Conservation (phyloP, 1,284 basidiomycete genomes). For the Ustilago tritici region DNA sequence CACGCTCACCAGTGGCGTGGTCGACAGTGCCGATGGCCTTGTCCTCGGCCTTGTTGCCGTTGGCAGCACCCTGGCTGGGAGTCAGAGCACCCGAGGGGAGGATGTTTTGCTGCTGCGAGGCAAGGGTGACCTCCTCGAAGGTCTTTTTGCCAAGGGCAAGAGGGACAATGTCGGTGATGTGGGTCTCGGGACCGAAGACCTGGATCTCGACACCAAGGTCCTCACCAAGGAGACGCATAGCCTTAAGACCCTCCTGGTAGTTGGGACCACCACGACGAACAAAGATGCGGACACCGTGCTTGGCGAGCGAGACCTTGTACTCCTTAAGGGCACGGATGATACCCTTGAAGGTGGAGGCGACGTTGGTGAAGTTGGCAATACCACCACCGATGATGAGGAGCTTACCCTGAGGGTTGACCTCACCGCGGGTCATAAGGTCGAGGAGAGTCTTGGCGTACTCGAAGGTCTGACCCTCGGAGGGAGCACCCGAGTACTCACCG, state of each 20-base stretch:
- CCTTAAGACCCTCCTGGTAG: slow-evolving; percentile 99
- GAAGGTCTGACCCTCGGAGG: slow-evolving; percentile 97
- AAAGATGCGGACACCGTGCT: slow-evolving; percentile 73
- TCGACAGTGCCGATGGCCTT: slow-evolving; percentile 80
- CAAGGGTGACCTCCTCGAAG: slow-evolving; percentile 64
- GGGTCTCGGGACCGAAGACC: slow-evolving; percentile 94
- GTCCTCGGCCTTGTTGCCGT: slow-evolving; percentile 55
- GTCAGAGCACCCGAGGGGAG: slow-evolving; percentile 60
- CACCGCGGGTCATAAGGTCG: slow-evolving; percentile 88
- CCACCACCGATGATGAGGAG: slow-evolving; percentile 99
- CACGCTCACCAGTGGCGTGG: slow-evolving; percentile 78
- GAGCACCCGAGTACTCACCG: slow-evolving; percentile 98
- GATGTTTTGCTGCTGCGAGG: slow-evolving; percentile 71
- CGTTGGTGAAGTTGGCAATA: slow-evolving; percentile 99
- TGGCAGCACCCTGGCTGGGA: slow-evolving; percentile 44
- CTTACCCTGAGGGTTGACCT: slow-evolving; percentile 77
- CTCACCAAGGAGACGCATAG: slow-evolving; percentile 97
- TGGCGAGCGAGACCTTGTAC: slow-evolving; percentile 75
- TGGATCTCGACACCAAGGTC: slow-evolving; percentile 96
- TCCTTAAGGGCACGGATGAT: slow-evolving; percentile 97
- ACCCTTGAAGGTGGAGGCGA: slow-evolving; percentile 99
- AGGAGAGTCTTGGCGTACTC: slow-evolving; percentile 99
- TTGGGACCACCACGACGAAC: slow-evolving; percentile 98
- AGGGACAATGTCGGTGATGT: slow-evolving; percentile 98
- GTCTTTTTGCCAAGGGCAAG: slow-evolving; percentile 85